Conservation (phyloP, 768 basidiomycete species). For the Cyclocybe aegerita region DNA sequence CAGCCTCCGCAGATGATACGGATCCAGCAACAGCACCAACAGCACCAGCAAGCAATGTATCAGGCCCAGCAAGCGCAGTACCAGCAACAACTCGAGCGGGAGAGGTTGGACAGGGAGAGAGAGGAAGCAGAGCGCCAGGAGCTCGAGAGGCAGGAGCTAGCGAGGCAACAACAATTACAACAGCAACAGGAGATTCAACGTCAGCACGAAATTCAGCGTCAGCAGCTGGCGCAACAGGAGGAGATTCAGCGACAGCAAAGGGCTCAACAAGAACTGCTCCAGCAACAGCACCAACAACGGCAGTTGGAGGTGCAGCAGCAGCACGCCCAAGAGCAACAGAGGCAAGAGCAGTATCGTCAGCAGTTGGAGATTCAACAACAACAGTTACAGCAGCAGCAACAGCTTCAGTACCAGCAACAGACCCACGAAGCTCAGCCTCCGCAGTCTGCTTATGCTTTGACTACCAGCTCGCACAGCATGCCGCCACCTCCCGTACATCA, state of each 20-base stretch:
- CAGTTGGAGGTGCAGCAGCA: constrained; percentile 19
- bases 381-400: constrained; percentile 17
- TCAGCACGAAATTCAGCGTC: constrained; percentile 14
- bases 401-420: constrained; percentile 15
- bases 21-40: constrained; percentile 19
- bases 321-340: too few relatives aligned
- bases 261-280: constrained; percentile 17
- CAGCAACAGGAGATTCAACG: constrained; percentile 16
- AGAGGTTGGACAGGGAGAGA: constrained; percentile 22
- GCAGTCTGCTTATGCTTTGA: constrained; percentile 11
- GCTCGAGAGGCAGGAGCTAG: constrained; percentile 17
- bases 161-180: constrained; percentile 17
- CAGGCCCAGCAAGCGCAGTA: constrained; percentile 21
- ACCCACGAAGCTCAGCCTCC: constrained; percentile 7
- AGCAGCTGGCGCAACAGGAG: constrained; percentile 13
- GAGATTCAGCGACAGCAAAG: constrained; percentile 16
- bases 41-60: constrained; percentile 25
- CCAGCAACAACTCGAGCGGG: constrained; percentile 27
- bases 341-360: constrained; percentile 20
- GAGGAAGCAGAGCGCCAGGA: constrained; percentile 14
- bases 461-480: neutral
- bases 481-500: constrained; percentile 3
- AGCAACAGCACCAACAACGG: constrained; percentile 14
- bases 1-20: constrained; percentile 19
- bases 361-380: constrained; percentile 18